Evolutionary conservation across 192 early-diverging fungal species (phyloP), one percentile per base, ranked within the genome.

Genomic region (Funneliformis geosporum): DNA sequence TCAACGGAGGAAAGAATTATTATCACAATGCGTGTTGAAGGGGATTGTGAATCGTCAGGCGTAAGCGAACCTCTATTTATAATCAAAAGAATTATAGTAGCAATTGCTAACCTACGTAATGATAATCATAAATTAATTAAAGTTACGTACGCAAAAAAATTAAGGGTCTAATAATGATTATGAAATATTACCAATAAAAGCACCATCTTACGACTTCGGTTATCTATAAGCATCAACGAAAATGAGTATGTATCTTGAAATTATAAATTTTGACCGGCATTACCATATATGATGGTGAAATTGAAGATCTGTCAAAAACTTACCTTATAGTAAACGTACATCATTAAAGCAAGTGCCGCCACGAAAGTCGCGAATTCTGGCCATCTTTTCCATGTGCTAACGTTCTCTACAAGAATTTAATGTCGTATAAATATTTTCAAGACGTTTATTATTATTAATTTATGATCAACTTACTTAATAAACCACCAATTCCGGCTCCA

Each of bases 191-290:
- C 84, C 84, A 85, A 50, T 85, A 85, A 59, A 85, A 85, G 39
- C 84, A 85, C 84, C 82, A 85, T 11, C 82, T 82, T 40, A 85
- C 76, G 23, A 85, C 44, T 44, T 73, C 71, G 14, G 71, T 50
- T 55, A 73, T 73, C 71, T 73, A 55, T 5, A 4, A 1, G 12
- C 14, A 18, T 5, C 5, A 50, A 28, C 21, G 55, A 43, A n/a
- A 38, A 25, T 42, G 5, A 70, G 23, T n/a, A n/a, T n/a, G n/a
- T n/a, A n/a, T n/a, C n/a, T n/a, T n/a, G n/a, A n/a, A n/a, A n/a
- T n/a, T n/a, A n/a, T n/a, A n/a, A n/a, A n/a, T 44, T 60, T n/a
- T 60, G 1, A 60, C 33, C 33, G 33, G 33, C 33, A 33, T 33
- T 33, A 33, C 50, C 50, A 27, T 64, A 27, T 27, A 62, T 27